phyloP scores from a whole-genome alignment of 139 green algal genomes.

The Limnomonas spitsbergensis region DNA sequence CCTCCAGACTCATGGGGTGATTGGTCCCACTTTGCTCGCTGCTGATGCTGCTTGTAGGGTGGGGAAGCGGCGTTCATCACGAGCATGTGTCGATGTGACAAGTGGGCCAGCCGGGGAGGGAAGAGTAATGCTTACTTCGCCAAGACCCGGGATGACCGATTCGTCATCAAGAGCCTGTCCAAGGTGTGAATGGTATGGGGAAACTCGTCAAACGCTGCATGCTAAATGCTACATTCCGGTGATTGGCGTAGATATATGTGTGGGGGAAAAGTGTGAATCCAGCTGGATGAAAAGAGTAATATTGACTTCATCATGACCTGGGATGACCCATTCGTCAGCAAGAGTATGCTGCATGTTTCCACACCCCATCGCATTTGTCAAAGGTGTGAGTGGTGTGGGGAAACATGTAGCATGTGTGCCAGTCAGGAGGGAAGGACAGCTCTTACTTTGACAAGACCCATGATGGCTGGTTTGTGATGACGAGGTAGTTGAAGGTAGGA shows the following conservation, averaged over 20 bases:
- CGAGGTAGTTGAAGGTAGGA: no score
- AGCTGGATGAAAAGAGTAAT: conserved; percentile 81
- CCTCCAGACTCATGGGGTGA: no score
- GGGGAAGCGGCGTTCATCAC: conserved; percentile 75
- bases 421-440: no score
- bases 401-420: no score
- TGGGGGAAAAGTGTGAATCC: conserved; percentile 54
- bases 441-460: no score
- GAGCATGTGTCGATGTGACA: conserved; percentile 72
- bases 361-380: no score
- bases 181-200: conserved; percentile 29
- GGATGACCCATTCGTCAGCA: conserved; percentile 71
- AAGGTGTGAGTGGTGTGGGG: conserved; percentile 30
- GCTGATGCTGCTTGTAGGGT: conserved; percentile 63
- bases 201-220: not conserved
- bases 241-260: no score
- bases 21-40: not conserved
- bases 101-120: conserved; percentile 66
- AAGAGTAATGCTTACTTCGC: conserved; percentile 93
- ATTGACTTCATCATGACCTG: conserved; percentile 89
- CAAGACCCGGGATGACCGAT: conserved; percentile 67
- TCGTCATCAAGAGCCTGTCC: conserved; percentile 75
- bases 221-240: not conserved
- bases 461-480: no score
- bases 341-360: no score